Base-by-base conservation (phyloP, 495 filamentous ascomycete genomes). In the Pyronema omphalodes region DNA sequence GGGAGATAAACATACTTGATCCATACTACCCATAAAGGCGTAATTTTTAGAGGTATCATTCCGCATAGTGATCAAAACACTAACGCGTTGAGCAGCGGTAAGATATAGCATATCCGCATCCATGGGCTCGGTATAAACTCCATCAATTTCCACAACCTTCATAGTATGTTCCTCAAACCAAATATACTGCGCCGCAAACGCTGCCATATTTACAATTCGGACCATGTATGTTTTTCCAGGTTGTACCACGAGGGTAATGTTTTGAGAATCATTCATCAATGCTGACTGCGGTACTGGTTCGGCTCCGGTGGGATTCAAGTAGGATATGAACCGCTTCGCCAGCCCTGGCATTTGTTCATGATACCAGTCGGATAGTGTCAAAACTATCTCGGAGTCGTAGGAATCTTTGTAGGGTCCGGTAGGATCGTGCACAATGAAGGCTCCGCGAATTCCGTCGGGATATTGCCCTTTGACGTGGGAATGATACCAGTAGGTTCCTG, bases 401-500 rank as follows among this genome's bases (percentile, higher is more conserved):
- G 76, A 64, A 52, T 71, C 73, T 34, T 67, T 60, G 60, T 76
- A 83, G 3, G 82, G 82, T 11, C 71, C 67, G 0, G 75, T 57
- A 3, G 76, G 75, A 60, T 88, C 83, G 47, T 86, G 75, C 37
- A 91, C 69, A 43, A 88, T 77, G 39, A 91, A 65, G 0, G 83
- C 75, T 1, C 81, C 82, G 44, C 81, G 73, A 35, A 84, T 73
- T 33, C 85, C 85, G 64, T 91, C 85, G 1, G 84, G 81, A 51
- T 86, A 87, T 62, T 84, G 82, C 6, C 71, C 74, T 43, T 70
- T 68, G 14, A 73, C 71, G 60, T 88, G 84, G 9, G 79, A 84
- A 64, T 88, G 84, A 60, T 88, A 88, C 85, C 85, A 88, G 67
- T 85, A 88, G 0, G 82, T 84, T 33, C 84, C 84, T 9, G 76